Evolutionary conservation across 2,329 filamentous ascomycete species (phyloP), one percentile per base, ranked within the genome.

Genomic region (Fusarium nematophilum): DNA sequence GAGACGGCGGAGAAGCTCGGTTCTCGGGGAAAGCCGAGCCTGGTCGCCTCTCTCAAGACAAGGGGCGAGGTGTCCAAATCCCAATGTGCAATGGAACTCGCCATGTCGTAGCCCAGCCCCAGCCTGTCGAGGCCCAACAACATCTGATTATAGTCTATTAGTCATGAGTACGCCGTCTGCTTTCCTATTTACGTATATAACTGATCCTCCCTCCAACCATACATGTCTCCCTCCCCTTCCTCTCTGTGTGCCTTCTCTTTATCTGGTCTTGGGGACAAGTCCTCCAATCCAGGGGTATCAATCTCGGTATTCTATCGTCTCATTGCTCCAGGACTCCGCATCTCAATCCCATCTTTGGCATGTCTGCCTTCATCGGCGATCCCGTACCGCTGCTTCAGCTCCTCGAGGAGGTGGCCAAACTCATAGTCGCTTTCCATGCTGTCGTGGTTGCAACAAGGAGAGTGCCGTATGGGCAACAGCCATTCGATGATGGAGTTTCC

Each of bases 391-490:
- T 70, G 75, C 64, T 83, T 84, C 50, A 92, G 70, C 23, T 81
- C 72, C 25, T 83, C 75, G 3, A 94, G 80, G 4, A 86, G 78
- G 4, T 82, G 82, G 0, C 90, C 90, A 67, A 91, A 79, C 11
- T 83, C 81, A 70, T 90, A 96, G 53, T 91, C 86, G 67, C 90
- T 88, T 58, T 84, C 81, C 54, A 81, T 79, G 63, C 81, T 83
- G 39, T 86, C 86, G 66, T 93, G 90, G 47, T 85, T 83, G 44
- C 83, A 83, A 72, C 90, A 94, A 0, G 94, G 94, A 5, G 90
- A 92, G 55, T 85, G 82, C 52, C 81, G 86, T 27, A 96, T 73
- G 0, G 94, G 94, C 2, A 97, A 76, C 10, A 97, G 70, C 93
- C 93, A 98, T 56, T 97, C 90, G 11, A 89, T 57, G 3, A 87